These are phyloP conservation scores for Lactarius sanguifluus DNA, from an alignment of 768 basidiomycete species.

Conservation along the genomic window DNA sequence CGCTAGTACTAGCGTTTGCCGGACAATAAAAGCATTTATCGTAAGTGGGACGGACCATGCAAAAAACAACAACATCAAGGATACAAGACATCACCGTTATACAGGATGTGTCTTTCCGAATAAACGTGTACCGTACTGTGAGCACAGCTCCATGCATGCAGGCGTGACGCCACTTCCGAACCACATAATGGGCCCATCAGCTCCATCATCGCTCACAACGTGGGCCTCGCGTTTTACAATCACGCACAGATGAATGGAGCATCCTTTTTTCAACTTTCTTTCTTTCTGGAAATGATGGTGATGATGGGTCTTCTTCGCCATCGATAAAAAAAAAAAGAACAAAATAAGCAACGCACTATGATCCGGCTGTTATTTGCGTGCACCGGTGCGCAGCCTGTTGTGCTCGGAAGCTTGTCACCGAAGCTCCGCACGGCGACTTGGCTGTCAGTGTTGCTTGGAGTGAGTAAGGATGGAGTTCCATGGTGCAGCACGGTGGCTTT, in stretches of 20 bases:
- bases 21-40: not conserved
- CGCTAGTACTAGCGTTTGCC: not conserved
- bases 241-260: conserved; percentile 2
- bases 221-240: not conserved
- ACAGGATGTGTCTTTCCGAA: not conserved
- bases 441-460: not conserved
- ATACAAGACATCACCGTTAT: not conserved
- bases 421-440: not conserved
- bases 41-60: not conserved
- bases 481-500: not conserved
- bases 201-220: conserved; percentile 6
- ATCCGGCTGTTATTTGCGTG: not conserved
- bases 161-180: not conserved
- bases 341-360: not conserved
- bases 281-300: conserved; percentile 1
- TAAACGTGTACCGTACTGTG: not conserved
- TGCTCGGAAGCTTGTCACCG: not conserved
- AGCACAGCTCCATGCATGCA: not conserved
- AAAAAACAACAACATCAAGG: not conserved
- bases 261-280: not conserved
- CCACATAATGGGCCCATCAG: not conserved
- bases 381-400: not conserved
- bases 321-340: not conserved
- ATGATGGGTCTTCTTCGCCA: not conserved
- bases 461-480: not conserved